Conservation (phyloP, 345 rosid genomes). For the Leavenworthia alabamica region DNA sequence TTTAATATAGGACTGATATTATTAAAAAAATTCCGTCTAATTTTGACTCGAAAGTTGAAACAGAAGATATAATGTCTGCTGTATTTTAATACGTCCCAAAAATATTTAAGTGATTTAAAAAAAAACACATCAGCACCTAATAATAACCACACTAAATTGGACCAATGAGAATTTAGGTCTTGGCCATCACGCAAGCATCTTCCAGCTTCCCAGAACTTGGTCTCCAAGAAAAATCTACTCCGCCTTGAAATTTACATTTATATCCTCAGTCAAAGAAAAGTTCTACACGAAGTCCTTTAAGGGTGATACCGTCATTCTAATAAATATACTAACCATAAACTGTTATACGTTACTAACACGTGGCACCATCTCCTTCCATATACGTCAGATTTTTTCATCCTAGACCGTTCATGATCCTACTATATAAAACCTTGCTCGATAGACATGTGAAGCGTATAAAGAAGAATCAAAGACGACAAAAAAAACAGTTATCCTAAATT, state of each 20-base stretch:
- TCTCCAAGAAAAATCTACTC: slow-evolving; percentile 20
- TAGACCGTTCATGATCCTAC: neutral
- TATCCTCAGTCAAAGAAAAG: slow-evolving; percentile 27
- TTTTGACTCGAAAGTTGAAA: neutral
- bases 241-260: neutral
- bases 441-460: no score
- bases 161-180: slow-evolving; percentile 13
- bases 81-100: neutral
- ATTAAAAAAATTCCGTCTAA: neutral
- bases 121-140: neutral
- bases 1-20: no score
- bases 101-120: neutral
- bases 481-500: slow-evolving; percentile 18
- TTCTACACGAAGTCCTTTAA: neutral
- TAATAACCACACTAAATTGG: slow-evolving; percentile 6
- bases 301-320: neutral
- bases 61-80: neutral
- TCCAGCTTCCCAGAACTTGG: slow-evolving; percentile 9
- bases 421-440: slow-evolving; percentile 6
- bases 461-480: slow-evolving; percentile 8
- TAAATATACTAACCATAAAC: neutral
- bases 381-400: neutral
- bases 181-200: slow-evolving; percentile 15
- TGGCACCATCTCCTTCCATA: neutral
- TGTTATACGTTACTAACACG: neutral